Evolutionary conservation across 208 protist species (phyloP).

Genomic region (Acanthamoeba healyi): DNA sequence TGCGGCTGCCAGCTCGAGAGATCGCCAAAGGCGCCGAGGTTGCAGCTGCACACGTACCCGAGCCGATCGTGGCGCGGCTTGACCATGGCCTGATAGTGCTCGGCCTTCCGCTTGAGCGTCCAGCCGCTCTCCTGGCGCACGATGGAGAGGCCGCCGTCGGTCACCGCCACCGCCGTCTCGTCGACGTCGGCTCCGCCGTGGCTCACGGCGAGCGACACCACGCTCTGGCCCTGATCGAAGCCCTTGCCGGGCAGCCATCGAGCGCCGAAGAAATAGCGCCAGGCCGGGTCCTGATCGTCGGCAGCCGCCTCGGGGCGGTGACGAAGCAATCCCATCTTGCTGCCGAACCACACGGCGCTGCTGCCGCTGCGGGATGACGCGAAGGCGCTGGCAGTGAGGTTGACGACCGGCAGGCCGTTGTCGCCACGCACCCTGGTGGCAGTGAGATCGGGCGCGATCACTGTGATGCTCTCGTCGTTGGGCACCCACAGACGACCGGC

Average conservation of each 20-base stretch:
- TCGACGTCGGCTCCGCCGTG: background rate
- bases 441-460: conserved; percentile 20
- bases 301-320: background rate
- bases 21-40: conserved; percentile 59
- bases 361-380: background rate
- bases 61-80: conserved; percentile 63
- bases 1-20: background rate
- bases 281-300: conserved; percentile 4
- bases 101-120: conserved; percentile 72
- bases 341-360: conserved; percentile 64
- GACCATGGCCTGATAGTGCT: conserved; percentile 64
- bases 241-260: conserved; percentile 75
- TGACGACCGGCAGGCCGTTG: conserved; percentile 16
- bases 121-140: conserved; percentile 44
- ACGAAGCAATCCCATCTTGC: conserved; percentile 18
- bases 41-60: conserved; percentile 24
- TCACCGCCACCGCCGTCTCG: conserved; percentile 42
- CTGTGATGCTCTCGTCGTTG: conserved; percentile 52
- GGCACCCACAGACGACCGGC: conserved; percentile 34
- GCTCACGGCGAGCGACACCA: conserved; percentile 11
- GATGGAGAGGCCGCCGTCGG: conserved; percentile 72
- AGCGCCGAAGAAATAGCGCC: conserved; percentile 76
- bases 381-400: conserved; percentile 38
- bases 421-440: background rate
- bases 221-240: conserved; percentile 34